Base-by-base conservation (phyloP, 2,329 filamentous ascomycete species). In the Cadophora malorum region DNA sequence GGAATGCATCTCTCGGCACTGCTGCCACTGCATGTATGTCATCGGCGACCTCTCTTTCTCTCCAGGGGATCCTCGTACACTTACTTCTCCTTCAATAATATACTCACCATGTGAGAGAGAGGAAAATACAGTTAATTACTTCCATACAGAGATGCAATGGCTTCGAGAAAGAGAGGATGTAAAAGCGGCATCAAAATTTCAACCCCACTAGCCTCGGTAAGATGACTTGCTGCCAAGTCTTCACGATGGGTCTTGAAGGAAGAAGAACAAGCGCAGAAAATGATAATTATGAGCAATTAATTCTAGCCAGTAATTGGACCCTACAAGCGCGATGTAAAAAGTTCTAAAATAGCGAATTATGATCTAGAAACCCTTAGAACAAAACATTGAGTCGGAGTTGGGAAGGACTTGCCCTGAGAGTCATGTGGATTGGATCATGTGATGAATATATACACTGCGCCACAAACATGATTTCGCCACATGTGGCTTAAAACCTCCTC, bases 1-100 rank as follows among this genome's bases (percentile, higher is more conserved):
- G 28, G 12, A 16, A 56, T 56, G 53, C 53, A 56, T 21, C n/a
- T 38, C 55, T 38, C 55, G 33, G 31, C 55, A 38, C 21, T 25
- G 21, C 56, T 7, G 19, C 21, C 31, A 21, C 33, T 33, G 21
- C 21, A 41, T 59, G 33, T 41, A 25, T 25, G 56, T 41, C 35
- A 41, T 59, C 56, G 35, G 56, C 56, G 56, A 59, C 56, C 33
- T 55, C 28, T 55, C 19, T 38, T 19, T 19, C 4, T 21, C 31
- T 56, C 31, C 55, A 58, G 55, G 55, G 55, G 31, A 58, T 58
- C 55, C 55, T 58, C 55, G 55, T 58, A 21, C 23, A 14, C 31
- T 58, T 38, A 12, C n/a, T 12, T 21, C 9, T 12, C 33, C n/a
- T 38, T 38, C n/a, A 21, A 59, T 38, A 41, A 38, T 16, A 19